phyloP scores from a whole-genome alignment of 1,284 basidiomycete genomes.

The Xerocomus amazonicus region DNA sequence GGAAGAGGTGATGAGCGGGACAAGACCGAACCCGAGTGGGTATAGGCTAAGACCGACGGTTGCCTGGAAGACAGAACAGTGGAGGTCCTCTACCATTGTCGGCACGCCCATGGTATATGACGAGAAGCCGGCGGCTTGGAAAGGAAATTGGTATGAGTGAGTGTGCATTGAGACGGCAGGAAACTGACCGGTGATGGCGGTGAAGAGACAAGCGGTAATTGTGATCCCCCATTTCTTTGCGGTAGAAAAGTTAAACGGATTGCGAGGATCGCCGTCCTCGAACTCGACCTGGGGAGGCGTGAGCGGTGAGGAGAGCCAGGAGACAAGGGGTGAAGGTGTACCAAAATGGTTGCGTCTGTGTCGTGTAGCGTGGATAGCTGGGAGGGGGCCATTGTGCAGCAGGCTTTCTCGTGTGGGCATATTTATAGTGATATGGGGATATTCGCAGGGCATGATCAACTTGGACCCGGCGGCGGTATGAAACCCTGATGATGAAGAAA shows the following conservation, averaged over 20 bases:
- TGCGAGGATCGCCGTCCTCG: constrained; percentile 42
- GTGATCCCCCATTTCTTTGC: constrained; percentile 43
- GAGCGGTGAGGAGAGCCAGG: background rate
- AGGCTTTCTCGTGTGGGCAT: background rate
- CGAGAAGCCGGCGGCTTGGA: constrained; percentile 34
- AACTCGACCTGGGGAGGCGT: constrained; percentile 48
- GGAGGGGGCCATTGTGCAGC: constrained; percentile 10
- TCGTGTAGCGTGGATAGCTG: constrained; percentile 19
- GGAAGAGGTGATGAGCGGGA: constrained; percentile 47
- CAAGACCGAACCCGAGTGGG: constrained; percentile 47
- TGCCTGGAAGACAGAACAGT: constrained; percentile 34
- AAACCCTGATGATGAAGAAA: no score
- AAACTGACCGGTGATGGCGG: constrained; percentile 30
- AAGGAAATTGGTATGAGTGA: constrained; percentile 1
- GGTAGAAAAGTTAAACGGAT: constrained; percentile 49
- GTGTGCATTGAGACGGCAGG: background rate
- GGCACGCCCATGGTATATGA: constrained; percentile 40
- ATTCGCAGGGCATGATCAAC: constrained; percentile 12
- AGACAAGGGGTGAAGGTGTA: constrained; percentile 1
- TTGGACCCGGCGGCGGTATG: constrained; percentile 5
- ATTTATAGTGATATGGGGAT: background rate
- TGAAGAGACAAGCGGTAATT: constrained; percentile 29
- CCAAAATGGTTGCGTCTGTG: constrained; percentile 15
- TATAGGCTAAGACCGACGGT: constrained; percentile 40
- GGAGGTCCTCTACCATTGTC: constrained; percentile 44